Percentiles rank a stretch among this genome's conserved stretches.
Conservation (phyloP, 192 early-diverging fungal species). For the Coemansia sp. region DNA sequence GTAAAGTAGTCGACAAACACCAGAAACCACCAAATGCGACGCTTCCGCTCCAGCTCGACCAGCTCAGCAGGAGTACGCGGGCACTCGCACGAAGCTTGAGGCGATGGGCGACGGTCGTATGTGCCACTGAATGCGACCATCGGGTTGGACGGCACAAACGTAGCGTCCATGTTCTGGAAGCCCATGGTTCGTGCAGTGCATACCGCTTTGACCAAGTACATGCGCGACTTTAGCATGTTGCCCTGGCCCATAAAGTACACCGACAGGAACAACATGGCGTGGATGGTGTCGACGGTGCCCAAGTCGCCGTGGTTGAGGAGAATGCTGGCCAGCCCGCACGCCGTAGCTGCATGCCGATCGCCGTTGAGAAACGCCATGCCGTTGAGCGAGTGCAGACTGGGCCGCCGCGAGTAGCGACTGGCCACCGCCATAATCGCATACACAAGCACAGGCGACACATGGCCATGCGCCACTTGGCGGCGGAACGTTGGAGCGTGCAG, state of each 20-base stretch:
- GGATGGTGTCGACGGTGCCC: constrained; percentile 40
- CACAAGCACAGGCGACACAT: constrained; percentile 47
- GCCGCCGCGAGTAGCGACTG: constrained; percentile 50
- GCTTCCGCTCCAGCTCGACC: constrained; percentile 41
- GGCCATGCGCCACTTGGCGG: constrained; percentile 19
- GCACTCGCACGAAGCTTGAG: constrained; percentile 24
- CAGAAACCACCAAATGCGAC: constrained; percentile 53
- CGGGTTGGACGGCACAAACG: constrained; percentile 43
- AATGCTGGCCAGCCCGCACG: constrained; percentile 45
- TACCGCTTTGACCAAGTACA: constrained; percentile 54
- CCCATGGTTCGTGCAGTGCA: constrained; percentile 51
- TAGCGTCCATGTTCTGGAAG: constrained; percentile 44
- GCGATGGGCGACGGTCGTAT: constrained; percentile 25
- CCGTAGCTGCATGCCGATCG: constrained; percentile 46
- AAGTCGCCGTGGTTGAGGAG: constrained; percentile 45
- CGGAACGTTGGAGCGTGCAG: constrained; percentile 46
- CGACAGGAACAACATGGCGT: constrained; percentile 51
- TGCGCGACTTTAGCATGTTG: constrained; percentile 53
- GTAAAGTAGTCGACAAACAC: constrained; percentile 55
- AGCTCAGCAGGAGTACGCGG: constrained; percentile 21
- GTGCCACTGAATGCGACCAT: constrained; percentile 42
- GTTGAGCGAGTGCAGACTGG: constrained; percentile 53
- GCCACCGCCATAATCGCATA: constrained; percentile 53
- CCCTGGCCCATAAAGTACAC: constrained; percentile 55
- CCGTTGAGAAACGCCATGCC: constrained; percentile 52